Conservation (phyloP, 2,329 filamentous ascomycete species). For the Fusarium paranaense region DNA sequence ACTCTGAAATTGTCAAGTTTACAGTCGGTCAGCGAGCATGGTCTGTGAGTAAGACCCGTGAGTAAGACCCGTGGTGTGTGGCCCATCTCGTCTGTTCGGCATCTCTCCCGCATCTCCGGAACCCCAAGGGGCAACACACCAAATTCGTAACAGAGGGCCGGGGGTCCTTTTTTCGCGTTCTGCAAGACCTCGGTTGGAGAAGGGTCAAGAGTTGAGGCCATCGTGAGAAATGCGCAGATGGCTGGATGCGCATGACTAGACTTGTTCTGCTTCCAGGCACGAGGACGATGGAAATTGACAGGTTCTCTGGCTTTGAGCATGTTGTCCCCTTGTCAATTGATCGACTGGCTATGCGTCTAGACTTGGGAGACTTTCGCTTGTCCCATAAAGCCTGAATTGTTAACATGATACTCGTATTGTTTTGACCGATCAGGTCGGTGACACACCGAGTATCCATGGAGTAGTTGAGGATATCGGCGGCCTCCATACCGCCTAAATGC, state of each 20-base stretch:
- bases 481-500: neutral
- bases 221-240: neutral
- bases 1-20: neutral
- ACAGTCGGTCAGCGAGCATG: neutral
- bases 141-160: neutral
- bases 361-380: neutral
- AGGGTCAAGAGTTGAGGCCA: neutral
- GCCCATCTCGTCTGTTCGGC: conserved; percentile 29
- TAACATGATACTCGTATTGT: neutral
- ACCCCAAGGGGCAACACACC: neutral
- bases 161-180: neutral
- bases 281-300: neutral
- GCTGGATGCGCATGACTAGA: neutral
- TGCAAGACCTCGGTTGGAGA: neutral
- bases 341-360: neutral
- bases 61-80: neutral
- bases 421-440: neutral
- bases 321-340: neutral
- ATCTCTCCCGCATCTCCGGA: conserved; percentile 38
- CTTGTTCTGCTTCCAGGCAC: neutral
- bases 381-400: neutral
- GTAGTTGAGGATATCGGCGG: neutral
- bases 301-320: neutral
- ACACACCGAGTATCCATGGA: neutral
- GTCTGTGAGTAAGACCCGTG: neutral